A percentile compares a stretch with the other conserved stretches of the same genome.
Conservation (phyloP, 805 yeast genomes). For the Kazachstania kunashirensis region DNA sequence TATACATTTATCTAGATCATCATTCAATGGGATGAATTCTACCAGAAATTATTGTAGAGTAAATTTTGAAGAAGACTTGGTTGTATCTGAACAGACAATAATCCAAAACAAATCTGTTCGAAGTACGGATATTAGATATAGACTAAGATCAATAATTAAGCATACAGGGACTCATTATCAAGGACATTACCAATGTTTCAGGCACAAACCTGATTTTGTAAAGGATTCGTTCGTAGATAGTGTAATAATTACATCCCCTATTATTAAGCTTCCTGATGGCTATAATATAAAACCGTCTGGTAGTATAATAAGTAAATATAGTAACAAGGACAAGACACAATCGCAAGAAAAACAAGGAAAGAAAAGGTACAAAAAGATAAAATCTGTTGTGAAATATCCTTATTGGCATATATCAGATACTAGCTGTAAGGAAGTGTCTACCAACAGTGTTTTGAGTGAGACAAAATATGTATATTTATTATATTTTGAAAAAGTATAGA, state of each 20-base stretch:
- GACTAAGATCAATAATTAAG: conserved; percentile 61
- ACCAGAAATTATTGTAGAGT: conserved; percentile 71
- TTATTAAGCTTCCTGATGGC: too few species aligned
- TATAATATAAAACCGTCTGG: too few species aligned
- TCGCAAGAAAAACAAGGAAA: too few species aligned
- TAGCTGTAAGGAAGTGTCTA: conserved; percentile 50
- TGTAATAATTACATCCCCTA: too few species aligned
- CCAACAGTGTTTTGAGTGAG: conserved; percentile 53
- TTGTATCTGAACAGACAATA: conserved; percentile 33
- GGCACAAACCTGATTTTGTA: conserved; percentile 54
- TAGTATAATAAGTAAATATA: too few species aligned
- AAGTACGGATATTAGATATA: conserved; percentile 36
- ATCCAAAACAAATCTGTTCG: conserved; percentile 13
- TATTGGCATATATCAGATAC: conserved; percentile 85
- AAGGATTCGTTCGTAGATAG: too few species aligned
- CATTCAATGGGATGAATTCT: conserved; percentile 56
- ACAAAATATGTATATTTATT: conserved; percentile 75
- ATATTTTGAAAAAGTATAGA: conserved; percentile 52
- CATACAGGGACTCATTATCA: conserved; percentile 82
- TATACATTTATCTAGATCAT: conserved; percentile 80
- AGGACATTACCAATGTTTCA: conserved; percentile 88
- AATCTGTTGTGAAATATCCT: conserved; percentile 48
- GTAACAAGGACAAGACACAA: too few species aligned
- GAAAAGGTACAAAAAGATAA: conserved; percentile 41
- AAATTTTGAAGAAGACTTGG: conserved; percentile 48